Conservation (phyloP, 176 grass and related monocot genomes). For the Panicum miliaceum region DNA sequence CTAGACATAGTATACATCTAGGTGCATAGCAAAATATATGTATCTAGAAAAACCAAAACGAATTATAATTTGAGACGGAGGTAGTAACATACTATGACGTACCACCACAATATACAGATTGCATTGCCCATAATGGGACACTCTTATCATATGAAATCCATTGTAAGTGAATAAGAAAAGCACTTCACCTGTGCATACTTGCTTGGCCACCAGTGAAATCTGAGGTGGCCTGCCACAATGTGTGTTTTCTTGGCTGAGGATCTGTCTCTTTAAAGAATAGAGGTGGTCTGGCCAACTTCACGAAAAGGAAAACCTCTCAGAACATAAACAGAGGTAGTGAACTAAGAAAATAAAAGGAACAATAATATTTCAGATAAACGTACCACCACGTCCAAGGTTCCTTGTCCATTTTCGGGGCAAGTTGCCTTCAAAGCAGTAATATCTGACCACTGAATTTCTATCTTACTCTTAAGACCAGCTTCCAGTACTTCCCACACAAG, state of each 20-base stretch:
- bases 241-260: constrained; percentile 99
- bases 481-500: constrained; percentile 98
- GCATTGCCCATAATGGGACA: not conserved
- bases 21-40: too few species aligned
- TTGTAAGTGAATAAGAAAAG: constrained; percentile 24
- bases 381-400: constrained; percentile 65
- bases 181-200: constrained; percentile 78
- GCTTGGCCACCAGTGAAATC: constrained; percentile 97
- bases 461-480: constrained; percentile 94
- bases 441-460: constrained; percentile 95
- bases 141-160: not conserved
- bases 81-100: not conserved
- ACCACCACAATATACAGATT: not conserved
- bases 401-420: constrained; percentile 66
- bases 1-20: too few species aligned
- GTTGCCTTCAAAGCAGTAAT: constrained; percentile 78
- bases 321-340: not conserved
- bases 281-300: constrained; percentile 84
- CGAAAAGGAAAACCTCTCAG: constrained; percentile 37
- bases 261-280: constrained; percentile 98
- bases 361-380: constrained; percentile 16
- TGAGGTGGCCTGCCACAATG: constrained; percentile 89
- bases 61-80: too few species aligned
- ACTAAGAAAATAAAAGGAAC: not conserved
- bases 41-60: too few species aligned